Conservation (phyloP, 2,329 filamentous ascomycete genomes). For the Aureobasidium mangrovei region DNA sequence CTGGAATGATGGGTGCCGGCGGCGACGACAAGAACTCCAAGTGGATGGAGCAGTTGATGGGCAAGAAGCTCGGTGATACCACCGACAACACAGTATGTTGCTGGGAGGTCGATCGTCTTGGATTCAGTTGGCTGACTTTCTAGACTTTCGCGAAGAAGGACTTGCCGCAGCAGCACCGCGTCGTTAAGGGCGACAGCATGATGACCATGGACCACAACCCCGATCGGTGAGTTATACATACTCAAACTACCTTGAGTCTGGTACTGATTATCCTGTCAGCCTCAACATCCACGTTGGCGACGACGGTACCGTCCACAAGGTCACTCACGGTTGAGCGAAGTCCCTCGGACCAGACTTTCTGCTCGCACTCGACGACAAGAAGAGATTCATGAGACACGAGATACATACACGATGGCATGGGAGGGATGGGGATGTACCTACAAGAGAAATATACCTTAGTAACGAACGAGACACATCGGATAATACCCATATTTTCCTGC, state of each 20-base stretch:
- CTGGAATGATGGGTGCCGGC: conserved; percentile 34
- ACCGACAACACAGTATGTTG: conserved; percentile 35
- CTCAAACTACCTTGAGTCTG: neutral
- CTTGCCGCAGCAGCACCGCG: conserved; percentile 39
- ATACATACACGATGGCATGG: too few species aligned
- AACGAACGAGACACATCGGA: too few species aligned
- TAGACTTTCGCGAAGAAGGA: conserved; percentile 44
- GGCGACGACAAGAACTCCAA: conserved; percentile 34
- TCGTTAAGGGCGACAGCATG: conserved; percentile 39
- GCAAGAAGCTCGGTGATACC: conserved; percentile 43
- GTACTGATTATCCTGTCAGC: conserved; percentile 16
- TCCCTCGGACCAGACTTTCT: too few species aligned
- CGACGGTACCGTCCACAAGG: conserved; percentile 41
- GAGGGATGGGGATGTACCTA: too few species aligned
- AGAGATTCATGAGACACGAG: too few species aligned
- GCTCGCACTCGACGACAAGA: too few species aligned
- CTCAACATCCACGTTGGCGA: conserved; percentile 42
- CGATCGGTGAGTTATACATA: conserved; percentile 28
- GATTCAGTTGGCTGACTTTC: neutral
- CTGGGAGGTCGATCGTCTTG: too few species aligned
- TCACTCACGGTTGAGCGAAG: conserved; percentile 34
- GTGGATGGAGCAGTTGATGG: conserved; percentile 41
- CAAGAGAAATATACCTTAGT: too few species aligned
- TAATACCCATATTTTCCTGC: too few species aligned
- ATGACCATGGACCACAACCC: conserved; percentile 41